A percentile compares a stretch with the other conserved stretches of the same genome.
Conservation (phyloP, 2,329 filamentous ascomycete genomes). For the Teratosphaeria destructans region DNA sequence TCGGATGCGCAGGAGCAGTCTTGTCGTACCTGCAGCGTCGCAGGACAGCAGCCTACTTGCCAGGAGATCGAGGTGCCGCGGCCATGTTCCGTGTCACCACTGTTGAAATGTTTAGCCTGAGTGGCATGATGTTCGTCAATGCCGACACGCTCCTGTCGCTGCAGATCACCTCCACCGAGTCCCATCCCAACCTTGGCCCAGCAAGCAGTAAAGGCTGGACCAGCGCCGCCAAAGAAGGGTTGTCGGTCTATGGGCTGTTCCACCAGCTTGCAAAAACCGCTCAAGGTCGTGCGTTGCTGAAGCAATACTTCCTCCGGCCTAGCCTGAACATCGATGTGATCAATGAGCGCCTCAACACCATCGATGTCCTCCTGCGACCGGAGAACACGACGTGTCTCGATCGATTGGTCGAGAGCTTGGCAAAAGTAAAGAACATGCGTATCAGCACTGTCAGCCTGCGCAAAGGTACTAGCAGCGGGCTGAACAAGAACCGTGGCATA, state of each 20-base stretch:
- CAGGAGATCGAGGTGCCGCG: constrained; percentile 46
- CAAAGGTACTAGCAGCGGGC: constrained; percentile 59
- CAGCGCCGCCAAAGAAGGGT: constrained; percentile 60
- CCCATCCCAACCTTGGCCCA: constrained; percentile 69
- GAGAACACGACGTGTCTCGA: constrained; percentile 53
- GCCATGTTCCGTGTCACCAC: constrained; percentile 49
- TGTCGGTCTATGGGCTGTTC: constrained; percentile 79
- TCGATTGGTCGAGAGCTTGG: constrained; percentile 51
- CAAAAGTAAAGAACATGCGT: constrained; percentile 66
- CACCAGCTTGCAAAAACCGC: constrained; percentile 62
- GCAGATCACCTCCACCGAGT: constrained; percentile 74
- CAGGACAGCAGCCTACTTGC: constrained; percentile 51
- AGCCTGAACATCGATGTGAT: constrained; percentile 60
- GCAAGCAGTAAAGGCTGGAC: constrained; percentile 42
- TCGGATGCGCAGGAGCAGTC: constrained; percentile 79
- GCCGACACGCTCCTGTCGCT: constrained; percentile 69
- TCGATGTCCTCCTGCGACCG: constrained; percentile 54
- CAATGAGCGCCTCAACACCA: constrained; percentile 57
- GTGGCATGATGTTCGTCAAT: constrained; percentile 63
- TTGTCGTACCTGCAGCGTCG: constrained; percentile 67
- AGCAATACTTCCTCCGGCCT: constrained; percentile 74
- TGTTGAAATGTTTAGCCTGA: constrained; percentile 66
- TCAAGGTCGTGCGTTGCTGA: constrained; percentile 64
- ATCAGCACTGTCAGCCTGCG: constrained; percentile 58
- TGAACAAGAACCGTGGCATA: constrained; percentile 50